Evolutionary conservation across 441 rosid genomes (phyloP).

Genomic region (Iberis amara): DNA sequence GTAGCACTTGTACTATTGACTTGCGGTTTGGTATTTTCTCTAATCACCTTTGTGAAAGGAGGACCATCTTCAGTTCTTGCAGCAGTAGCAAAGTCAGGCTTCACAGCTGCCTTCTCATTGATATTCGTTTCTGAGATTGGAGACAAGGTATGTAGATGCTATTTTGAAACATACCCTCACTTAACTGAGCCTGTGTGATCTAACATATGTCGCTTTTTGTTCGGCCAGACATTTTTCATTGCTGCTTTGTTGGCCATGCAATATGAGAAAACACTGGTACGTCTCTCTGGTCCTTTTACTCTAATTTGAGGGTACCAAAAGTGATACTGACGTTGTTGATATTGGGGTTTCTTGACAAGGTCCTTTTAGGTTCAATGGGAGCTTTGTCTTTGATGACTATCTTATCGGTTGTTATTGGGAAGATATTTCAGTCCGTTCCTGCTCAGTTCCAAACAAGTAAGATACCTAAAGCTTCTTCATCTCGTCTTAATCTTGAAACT

Average conservation of each 20-base stretch:
- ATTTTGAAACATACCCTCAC: not conserved
- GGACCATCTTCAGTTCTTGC: slow-evolving; percentile 72
- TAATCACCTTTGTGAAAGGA: slow-evolving; percentile 64
- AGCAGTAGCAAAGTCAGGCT: slow-evolving; percentile 85
- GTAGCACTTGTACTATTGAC: slow-evolving; percentile 63
- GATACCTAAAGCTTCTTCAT: slow-evolving; percentile 15
- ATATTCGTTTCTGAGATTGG: slow-evolving; percentile 94
- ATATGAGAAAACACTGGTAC: slow-evolving; percentile 89
- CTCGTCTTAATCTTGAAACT: not conserved
- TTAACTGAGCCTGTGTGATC: slow-evolving; percentile 6
- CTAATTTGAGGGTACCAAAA: not conserved
- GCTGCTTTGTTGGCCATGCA: slow-evolving; percentile 98
- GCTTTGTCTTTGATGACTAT: slow-evolving; percentile 95
- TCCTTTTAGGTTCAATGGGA: slow-evolving; percentile 93
- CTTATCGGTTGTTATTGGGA: slow-evolving; percentile 79
- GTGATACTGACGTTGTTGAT: slow-evolving; percentile 22
- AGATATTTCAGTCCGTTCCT: slow-evolving; percentile 82
- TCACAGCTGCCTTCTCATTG: slow-evolving; percentile 90
- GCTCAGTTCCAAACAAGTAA: slow-evolving; percentile 94
- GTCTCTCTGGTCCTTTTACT: slow-evolving; percentile 2
- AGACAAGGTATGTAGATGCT: slow-evolving; percentile 53
- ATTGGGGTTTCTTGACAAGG: slow-evolving; percentile 52
- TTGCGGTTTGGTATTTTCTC: slow-evolving; percentile 62
- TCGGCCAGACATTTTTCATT: slow-evolving; percentile 79
- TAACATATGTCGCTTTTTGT: slow-evolving; percentile 13